Base-by-base conservation (phyloP, 2,329 filamentous ascomycete species). In the Polytolypa hystricis region DNA sequence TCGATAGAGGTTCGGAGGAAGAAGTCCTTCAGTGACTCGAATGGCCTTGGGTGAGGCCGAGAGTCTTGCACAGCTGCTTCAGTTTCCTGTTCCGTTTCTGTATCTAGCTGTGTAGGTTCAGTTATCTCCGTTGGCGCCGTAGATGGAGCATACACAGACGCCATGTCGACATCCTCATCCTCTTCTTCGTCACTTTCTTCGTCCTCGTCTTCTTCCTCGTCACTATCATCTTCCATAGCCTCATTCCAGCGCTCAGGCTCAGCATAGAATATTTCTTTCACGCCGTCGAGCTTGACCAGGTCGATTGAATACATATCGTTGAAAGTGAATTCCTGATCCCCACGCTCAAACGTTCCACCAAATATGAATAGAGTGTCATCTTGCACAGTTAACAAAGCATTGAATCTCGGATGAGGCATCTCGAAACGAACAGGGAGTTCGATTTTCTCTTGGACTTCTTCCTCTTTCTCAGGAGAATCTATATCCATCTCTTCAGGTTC, bases 241-340 rank as follows among this genome's bases (percentile, higher is more conserved):
- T 74, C 70, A 10, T 79, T 73, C 86, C 87, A 95, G 56, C 93
- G 86, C 52, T 85, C 75, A 47, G 87, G 78, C 48, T 93, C 82
- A 36, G 84, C 73, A 56, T 71, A 83, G 65, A 89, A 96, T 32
- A 96, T 74, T 60, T 95, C 82, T 56, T 86, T 89, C 46, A 91
- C 89, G 3, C 91, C 91, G 48, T 96, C 86, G 42, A 98, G 70
- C 60, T 94, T 95, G 41, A 81, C 87, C n/a, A 98, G 69, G 52
- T 98, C 86, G 41, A 96, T 78, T 2, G 85, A 80, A 61, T 93
- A 93, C 60, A 98, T 69, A 51, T 98, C 91, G 49, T 95, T 87
- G 58, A 96, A 94, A 0, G 87, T 96, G 52, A 83, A 94, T 58
- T 98, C 91, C 15, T 84, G 74, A 51, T 98, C 91, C 12, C 84